Evolutionary conservation across 495 filamentous ascomycete genomes (phyloP).

Genomic region (Barbatosphaeria neglecta): DNA sequence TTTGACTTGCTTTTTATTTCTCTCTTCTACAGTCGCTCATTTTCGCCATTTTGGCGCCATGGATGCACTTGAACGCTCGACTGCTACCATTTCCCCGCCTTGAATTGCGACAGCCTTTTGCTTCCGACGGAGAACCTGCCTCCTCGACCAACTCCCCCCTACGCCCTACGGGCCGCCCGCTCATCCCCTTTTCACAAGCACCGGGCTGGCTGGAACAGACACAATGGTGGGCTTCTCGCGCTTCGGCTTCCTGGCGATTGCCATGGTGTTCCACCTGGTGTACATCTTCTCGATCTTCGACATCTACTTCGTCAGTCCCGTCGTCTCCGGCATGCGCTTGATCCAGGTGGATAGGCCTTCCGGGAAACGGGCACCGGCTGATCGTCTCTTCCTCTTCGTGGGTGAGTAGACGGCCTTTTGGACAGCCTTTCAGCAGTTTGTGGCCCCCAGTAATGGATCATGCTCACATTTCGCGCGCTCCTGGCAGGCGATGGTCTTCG

Average conservation of each 20-base stretch:
- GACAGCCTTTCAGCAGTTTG: neutral
- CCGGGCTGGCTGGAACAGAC: too few species aligned
- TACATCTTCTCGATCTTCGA: conserved; percentile 98
- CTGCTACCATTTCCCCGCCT: neutral
- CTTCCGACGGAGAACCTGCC: too few species aligned
- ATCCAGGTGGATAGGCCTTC: conserved; percentile 55
- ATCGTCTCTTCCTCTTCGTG: conserved; percentile 86
- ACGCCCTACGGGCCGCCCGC: too few species aligned
- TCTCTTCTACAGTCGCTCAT: neutral
- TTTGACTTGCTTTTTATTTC: too few species aligned
- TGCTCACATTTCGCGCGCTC: too few species aligned
- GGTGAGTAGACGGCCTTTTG: conserved; percentile 40
- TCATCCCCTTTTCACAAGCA: too few species aligned
- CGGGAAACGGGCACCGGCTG: conserved; percentile 62
- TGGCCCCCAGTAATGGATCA: too few species aligned
- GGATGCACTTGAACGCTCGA: conserved; percentile 3
- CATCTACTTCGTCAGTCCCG: conserved; percentile 97
- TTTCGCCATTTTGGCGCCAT: conserved; percentile 4
- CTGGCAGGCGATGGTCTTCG: conserved; percentile 88
- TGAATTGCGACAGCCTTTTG: too few species aligned
- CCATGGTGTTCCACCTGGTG: conserved; percentile 84
- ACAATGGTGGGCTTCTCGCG: conserved; percentile 72
- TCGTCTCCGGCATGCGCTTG: conserved; percentile 87
- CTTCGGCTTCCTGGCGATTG: conserved; percentile 80
- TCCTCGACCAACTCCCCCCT: too few species aligned